Evolutionary conservation across 768 basidiomycete species (phyloP), one percentile per base, ranked within the genome.

Genomic region (Kwoniella mangroviensis): DNA sequence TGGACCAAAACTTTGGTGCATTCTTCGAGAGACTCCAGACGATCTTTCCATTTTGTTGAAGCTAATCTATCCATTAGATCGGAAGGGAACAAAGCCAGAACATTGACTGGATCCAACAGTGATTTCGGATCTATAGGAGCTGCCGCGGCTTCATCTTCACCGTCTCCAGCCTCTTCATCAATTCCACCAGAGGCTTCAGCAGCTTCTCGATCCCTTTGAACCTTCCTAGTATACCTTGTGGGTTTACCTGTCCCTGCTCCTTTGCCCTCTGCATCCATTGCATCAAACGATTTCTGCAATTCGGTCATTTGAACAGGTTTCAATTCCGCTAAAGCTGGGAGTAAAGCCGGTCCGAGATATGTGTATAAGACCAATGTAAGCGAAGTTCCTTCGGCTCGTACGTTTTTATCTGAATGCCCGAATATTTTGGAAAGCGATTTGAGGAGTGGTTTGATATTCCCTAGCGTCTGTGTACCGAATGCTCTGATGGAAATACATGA

Each of bases 31-130:
- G 88, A 91, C 55, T 84, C 83, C 76, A 95, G 92, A 79, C 98
- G 94, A 51, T 99, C 97, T 79, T 99, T 98, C 97, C 97, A 99
- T 83, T 98, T 98, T 0, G 93, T 89, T 4, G 97, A 98, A 24
- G 89, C 88, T 60, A 99, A 86, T 61, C 87, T 85, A 2, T 89
- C 85, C 68, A 92, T 88, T 70, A 98, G 86, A 66, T 90, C 89
- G 2, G 88, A 81, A 0, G 97, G 91, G 53, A 98, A 86, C 73
- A 90, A 90, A 2, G 88, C 82, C 22, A 90, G 85, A 65, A 97
- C 89, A 79, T 94, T 88, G 51, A 93, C 89, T 15, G 90, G 89
- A 77, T 96, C 93, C 3, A 91, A 89, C 72, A 94, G 87, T 63
- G 88, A 87, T 62, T 89, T 88, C 19, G 92, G 92, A 85, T 98